These are phyloP conservation scores for Termitomyces heimii DNA, from an alignment of 768 basidiomycete species.

Conservation along the genomic window DNA sequence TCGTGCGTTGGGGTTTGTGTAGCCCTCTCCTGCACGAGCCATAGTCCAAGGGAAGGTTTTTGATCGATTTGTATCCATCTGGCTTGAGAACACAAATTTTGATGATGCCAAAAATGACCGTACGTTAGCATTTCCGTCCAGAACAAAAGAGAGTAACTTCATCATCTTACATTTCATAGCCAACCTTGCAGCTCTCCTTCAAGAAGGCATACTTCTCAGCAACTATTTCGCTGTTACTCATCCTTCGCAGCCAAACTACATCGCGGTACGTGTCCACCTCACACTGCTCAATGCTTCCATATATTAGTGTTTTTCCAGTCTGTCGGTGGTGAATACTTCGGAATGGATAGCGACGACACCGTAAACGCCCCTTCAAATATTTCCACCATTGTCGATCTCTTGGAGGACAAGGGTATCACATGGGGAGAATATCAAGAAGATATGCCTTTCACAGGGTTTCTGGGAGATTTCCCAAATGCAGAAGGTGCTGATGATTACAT, in stretches of 20 bases:
- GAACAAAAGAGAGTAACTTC: background rate
- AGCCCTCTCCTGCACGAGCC: background rate
- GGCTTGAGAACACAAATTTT: constrained; percentile 2
- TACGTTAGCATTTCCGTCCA: background rate
- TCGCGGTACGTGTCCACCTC: constrained; percentile 20
- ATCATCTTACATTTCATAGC: background rate
- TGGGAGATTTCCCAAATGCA: constrained; percentile 17
- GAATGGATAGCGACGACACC: constrained; percentile 33
- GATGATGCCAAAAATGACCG: background rate
- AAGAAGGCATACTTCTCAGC: background rate
- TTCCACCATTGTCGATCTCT: constrained; percentile 53
- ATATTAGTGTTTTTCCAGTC: background rate
- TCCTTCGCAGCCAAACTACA: constrained; percentile 59
- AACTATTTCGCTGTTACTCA: constrained; percentile 48
- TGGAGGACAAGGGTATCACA: constrained; percentile 49
- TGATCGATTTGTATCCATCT: background rate
- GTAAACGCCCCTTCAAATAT: constrained; percentile 37
- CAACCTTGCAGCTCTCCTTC: background rate
- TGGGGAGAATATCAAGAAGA: constrained; percentile 63
- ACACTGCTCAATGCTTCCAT: constrained; percentile 4
- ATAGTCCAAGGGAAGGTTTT: background rate
- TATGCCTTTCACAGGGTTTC: constrained; percentile 45
- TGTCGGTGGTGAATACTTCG: constrained; percentile 23
- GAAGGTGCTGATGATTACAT: constrained; percentile 20
- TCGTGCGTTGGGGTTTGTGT: background rate